A percentile compares a stretch with the other conserved stretches of the same genome.
Conservation (phyloP, 805 yeast genomes). For the Zygosaccharomyces gambellarensis region DNA sequence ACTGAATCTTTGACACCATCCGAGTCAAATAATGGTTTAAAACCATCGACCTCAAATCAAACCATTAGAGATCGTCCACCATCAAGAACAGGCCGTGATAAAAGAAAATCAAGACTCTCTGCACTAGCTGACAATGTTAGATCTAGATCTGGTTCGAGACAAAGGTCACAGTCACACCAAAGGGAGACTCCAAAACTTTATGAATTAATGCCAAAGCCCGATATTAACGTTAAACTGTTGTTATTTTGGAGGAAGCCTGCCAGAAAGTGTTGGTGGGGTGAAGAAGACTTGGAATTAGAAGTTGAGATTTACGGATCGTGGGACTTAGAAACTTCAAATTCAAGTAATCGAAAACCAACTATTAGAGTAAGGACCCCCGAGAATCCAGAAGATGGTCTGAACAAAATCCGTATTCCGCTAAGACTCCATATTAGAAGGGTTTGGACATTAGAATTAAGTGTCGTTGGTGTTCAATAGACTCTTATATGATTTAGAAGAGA, state of each 20-base stretch:
- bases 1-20: conserved; percentile 8
- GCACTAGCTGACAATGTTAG: conserved; percentile 55
- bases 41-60: conserved; percentile 7
- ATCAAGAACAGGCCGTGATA: conserved; percentile 26
- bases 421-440: conserved; percentile 86
- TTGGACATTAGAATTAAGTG: conserved; percentile 93
- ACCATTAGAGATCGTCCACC: conserved; percentile 2
- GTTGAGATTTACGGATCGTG: conserved; percentile 33
- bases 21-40: neutral
- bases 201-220: conserved; percentile 34
- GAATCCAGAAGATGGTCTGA: conserved; percentile 9
- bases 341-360: neutral
- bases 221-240: conserved; percentile 56
- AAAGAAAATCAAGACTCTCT: conserved; percentile 55
- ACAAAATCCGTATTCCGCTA: conserved; percentile 39
- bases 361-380: conserved; percentile 9
- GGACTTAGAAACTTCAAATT: conserved; percentile 8
- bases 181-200: conserved; percentile 29
- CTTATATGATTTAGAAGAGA: neutral
- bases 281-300: conserved; percentile 46
- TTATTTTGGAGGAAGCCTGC: conserved; percentile 98
- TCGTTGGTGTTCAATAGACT: conserved; percentile 62
- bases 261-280: conserved; percentile 97
- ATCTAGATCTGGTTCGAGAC: conserved; percentile 54
- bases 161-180: conserved; percentile 38